phyloP scores from a whole-genome alignment of 2,329 filamentous ascomycete species.

The Metarhizium guizhouense region DNA sequence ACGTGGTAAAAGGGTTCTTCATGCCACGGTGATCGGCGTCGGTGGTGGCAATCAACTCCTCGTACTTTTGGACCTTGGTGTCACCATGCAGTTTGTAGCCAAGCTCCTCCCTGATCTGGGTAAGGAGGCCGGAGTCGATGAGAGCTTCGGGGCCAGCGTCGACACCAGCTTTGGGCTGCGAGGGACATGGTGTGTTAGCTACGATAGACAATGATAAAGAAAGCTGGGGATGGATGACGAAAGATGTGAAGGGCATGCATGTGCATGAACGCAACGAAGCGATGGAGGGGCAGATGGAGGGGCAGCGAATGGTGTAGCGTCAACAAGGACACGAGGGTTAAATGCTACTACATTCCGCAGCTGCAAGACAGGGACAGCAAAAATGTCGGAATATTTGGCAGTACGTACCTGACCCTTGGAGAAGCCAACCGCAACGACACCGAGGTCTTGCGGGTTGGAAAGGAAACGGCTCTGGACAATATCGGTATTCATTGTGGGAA shows the following conservation, averaged over 20 bases:
- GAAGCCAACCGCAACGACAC: conserved; percentile 91
- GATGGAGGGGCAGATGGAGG: conserved; percentile 1
- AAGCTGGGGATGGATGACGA: neutral
- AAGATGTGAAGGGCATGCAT: neutral
- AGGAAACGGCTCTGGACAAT: conserved; percentile 66
- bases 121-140: conserved; percentile 78
- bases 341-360: neutral
- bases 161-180: conserved; percentile 79
- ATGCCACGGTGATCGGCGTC: conserved; percentile 83
- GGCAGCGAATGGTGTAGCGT: neutral
- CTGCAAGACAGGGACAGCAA: neutral
- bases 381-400: neutral
- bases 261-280: neutral
- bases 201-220: neutral
- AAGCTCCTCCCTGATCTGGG: conserved; percentile 74
- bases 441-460: conserved; percentile 67
- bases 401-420: conserved; percentile 80
- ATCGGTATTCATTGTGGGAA: conserved; percentile 38
- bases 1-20: conserved; percentile 87
- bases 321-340: neutral
- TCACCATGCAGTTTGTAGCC: conserved; percentile 85
- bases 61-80: conserved; percentile 71
- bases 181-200: neutral
- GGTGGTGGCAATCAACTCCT: conserved; percentile 57
- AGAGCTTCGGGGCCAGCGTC: conserved; percentile 85